Evolutionary conservation across 257 asterid species (phyloP), one percentile per base, ranked within the genome.

Genomic region (Primulina tabacum): DNA sequence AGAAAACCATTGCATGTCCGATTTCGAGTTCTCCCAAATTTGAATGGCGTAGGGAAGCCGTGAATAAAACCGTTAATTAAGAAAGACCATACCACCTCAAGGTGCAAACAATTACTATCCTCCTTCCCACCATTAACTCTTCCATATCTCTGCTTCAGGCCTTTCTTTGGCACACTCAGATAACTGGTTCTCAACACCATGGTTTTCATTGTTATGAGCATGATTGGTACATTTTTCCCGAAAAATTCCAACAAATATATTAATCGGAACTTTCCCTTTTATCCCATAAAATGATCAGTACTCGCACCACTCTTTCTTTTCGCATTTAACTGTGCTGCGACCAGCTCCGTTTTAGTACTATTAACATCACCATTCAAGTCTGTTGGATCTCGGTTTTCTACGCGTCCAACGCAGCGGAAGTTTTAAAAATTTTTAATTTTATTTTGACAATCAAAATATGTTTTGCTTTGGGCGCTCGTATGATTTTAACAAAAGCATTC

Each of bases 41-140:
- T 88, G 72, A 86, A 83, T 1, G 90, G 88, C 62, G 74, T 78
- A 0, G 93, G 95, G 38, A 92, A 76, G 35, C 90, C 96, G 76
- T 94, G 96, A 47, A 80, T 84, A 75, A 89, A 82, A 66, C 92
- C 90, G 63, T 84, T 85, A 43, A 89, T 69, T 74, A 88, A 82
- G 64, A 82, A 65, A 0, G 96, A 89, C 76, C 96, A 81, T 0
- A 91, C 89, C 72, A 89, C 82, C 2, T 82, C 83, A 65, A 90
- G 79, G 58, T 81, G 89, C 79, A 90, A 78, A 81, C 96, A 89
- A 67, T 86, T 84, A 57, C 65, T 83, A 50, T 50, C 88, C 71
- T 79, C 87, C 68, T 82, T 81, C 50, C 77, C 80, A 75, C 73
- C 80, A 57, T 66, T 67, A 73, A 67, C 76, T 55, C 71, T 71